phyloP scores from a whole-genome alignment of 2,329 filamentous ascomycete species.

The Neonectria faginata region DNA sequence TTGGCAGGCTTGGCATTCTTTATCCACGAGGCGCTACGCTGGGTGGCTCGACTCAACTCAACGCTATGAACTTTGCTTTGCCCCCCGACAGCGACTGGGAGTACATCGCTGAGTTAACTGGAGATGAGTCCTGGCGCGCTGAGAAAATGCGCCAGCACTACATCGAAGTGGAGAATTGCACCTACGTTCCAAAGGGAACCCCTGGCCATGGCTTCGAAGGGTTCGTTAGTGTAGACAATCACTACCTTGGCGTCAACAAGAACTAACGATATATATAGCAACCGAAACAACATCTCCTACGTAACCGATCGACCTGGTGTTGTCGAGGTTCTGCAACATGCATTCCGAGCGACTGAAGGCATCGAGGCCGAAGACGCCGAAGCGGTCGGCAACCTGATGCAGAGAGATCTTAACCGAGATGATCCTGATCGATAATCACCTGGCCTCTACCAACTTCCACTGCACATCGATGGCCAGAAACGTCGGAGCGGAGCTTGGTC shows the following conservation, averaged over 20 bases:
- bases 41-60: conserved; percentile 35
- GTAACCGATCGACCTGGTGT: conserved; percentile 31
- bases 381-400: conserved; percentile 43
- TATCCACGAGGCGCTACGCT: conserved; percentile 41
- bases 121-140: conserved; percentile 56
- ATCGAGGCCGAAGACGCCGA: conserved; percentile 36
- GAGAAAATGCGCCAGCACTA: conserved; percentile 56
- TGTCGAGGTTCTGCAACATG: conserved; percentile 19
- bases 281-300: conserved; percentile 38
- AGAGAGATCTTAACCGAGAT: conserved; percentile 47
- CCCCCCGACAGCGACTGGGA: conserved; percentile 43
- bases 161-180: conserved; percentile 55
- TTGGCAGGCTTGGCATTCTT: conserved; percentile 30
- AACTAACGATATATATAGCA: conserved; percentile 27
- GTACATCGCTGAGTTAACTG: conserved; percentile 54
- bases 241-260: too few species aligned
- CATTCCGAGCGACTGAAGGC: conserved; percentile 28
- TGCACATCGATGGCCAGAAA: conserved; percentile 38
- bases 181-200: conserved; percentile 51
- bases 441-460: conserved; percentile 48
- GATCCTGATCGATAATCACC: conserved; percentile 43
- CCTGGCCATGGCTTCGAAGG: conserved; percentile 57
- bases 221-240: conserved; percentile 42
- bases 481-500: conserved; percentile 33
- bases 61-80: conserved; percentile 38